Conservation (phyloP, 1,139 yeast genomes). For the Zygosaccharomyces sapae region DNA sequence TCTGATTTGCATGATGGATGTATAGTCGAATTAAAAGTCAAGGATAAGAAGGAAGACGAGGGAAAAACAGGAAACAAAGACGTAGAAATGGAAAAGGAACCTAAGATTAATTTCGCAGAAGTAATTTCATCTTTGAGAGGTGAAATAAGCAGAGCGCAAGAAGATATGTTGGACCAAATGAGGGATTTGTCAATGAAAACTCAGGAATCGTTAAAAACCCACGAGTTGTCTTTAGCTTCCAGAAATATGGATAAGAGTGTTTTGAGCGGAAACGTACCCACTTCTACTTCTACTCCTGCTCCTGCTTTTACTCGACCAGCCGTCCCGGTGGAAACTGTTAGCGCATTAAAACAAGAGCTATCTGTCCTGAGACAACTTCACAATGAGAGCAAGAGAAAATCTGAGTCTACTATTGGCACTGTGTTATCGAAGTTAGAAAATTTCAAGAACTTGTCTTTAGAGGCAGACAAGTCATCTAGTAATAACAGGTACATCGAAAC, state of each 20-base stretch:
- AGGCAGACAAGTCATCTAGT: conserved; percentile 37
- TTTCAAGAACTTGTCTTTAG: conserved; percentile 40
- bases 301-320: neutral
- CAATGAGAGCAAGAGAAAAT: conserved; percentile 41
- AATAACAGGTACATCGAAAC: conserved; percentile 71
- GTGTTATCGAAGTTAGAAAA: conserved; percentile 48
- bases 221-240: neutral
- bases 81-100: conserved; percentile 24
- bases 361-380: conserved; percentile 62
- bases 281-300: neutral
- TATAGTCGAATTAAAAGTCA: conserved; percentile 40
- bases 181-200: conserved; percentile 5
- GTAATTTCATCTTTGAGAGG: conserved; percentile 29
- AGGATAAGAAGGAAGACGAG: conserved; percentile 3
- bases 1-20: conserved; percentile 59
- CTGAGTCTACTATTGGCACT: conserved; percentile 44
- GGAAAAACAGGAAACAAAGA: conserved; percentile 35
- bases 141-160: conserved; percentile 19
- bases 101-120: conserved; percentile 37
- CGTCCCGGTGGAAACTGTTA: conserved; percentile 30
- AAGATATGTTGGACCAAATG: conserved; percentile 15
- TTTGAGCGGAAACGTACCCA: neutral
- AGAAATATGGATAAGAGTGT: neutral
- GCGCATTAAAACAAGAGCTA: conserved; percentile 51
- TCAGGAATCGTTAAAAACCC: conserved; percentile 1